phyloP scores from a whole-genome alignment of 768 basidiomycete species.

The Boletus vinaceobasis region DNA sequence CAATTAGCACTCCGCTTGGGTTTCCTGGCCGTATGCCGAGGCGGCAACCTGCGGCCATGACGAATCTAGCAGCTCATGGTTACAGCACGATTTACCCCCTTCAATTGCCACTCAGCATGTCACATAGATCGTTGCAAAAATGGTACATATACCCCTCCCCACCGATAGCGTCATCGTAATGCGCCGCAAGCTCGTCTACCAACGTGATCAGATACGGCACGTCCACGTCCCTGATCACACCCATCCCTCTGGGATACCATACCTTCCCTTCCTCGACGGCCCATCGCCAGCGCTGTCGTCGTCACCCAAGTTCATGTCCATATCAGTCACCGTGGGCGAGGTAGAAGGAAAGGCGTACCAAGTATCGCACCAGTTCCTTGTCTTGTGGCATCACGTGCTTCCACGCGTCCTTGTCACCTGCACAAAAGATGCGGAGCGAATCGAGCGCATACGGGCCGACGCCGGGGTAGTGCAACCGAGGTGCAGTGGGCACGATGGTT shows the following conservation, averaged over 20 bases:
- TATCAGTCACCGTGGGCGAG: neutral
- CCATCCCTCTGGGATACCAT: slow-evolving; percentile 45
- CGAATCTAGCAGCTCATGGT: too few relatives aligned
- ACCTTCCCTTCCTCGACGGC: slow-evolving; percentile 49
- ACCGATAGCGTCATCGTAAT: slow-evolving; percentile 22
- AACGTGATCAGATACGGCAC: slow-evolving; percentile 38
- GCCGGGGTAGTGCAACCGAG: slow-evolving; percentile 59
- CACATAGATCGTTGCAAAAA: slow-evolving; percentile 24
- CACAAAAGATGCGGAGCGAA: slow-evolving; percentile 71
- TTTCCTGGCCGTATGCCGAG: too few relatives aligned
- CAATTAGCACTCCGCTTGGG: too few relatives aligned
- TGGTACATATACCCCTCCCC: slow-evolving; percentile 26
- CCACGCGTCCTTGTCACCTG: slow-evolving; percentile 46
- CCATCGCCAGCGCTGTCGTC: slow-evolving; percentile 70
- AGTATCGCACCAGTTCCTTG: slow-evolving; percentile 65
- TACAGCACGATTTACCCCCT: neutral
- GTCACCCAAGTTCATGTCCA: neutral
- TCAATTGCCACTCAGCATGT: neutral
- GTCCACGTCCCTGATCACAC: slow-evolving; percentile 38
- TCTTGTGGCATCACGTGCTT: slow-evolving; percentile 58
- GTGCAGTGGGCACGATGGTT: slow-evolving; percentile 34
- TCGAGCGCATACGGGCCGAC: slow-evolving; percentile 71
- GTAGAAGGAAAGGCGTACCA: slow-evolving; percentile 44
- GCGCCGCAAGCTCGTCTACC: slow-evolving; percentile 37
- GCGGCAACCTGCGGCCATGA: too few relatives aligned